Evolutionary conservation across 352 stramenopile genomes (phyloP), one percentile per base, ranked within the genome.

Genomic region (Aphanomyces astaci): DNA sequence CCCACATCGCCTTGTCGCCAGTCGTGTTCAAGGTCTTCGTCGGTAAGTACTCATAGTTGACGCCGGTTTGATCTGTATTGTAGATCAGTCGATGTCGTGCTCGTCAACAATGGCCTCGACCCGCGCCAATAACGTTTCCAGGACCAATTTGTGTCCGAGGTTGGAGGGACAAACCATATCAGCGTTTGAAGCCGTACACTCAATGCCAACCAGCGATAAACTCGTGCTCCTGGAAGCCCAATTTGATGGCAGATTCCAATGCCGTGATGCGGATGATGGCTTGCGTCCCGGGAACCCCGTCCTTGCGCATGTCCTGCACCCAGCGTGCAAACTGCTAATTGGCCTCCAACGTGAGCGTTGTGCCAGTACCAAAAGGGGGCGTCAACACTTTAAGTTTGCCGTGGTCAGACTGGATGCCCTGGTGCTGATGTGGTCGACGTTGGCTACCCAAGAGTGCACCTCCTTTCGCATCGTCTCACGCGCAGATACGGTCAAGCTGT

Each of bases 21-120:
- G 40, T 55, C 11, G 24, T 13, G n/a, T 57, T 72, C 2, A 82
- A 45, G 9, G 65, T 78, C 17, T 64, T 71, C 62, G 72, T 73
- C 0, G 72, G 68, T 0, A 77, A 39, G 48, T 77, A 80, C 33
- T 80, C 66, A 51, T 78, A 73, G 31, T 65, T 73, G 0, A 78
- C 51, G 0, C 62, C 65, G 30, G 63, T 69, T 49, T 76, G 71
- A 45, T 79, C 66, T 0, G 71, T 72, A 43, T 76, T 79, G 63
- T 64, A 76, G 27, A 63, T 30, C 7, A 4, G n/a, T 25, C 17
- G 36, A 63, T 63, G 17, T 32, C 17, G 54, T 63, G 17, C 7
- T 63, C 17, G 9, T 56, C 30, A 9, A 63, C 7, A 17, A 63
- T 63, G 36, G 7, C 57, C 7, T 5, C 7, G 22, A 63, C n/a